A percentile compares a stretch with the other conserved stretches of the same genome.
Conservation (phyloP, 192 early-diverging fungal species). For the Funneliformis geosporum region DNA sequence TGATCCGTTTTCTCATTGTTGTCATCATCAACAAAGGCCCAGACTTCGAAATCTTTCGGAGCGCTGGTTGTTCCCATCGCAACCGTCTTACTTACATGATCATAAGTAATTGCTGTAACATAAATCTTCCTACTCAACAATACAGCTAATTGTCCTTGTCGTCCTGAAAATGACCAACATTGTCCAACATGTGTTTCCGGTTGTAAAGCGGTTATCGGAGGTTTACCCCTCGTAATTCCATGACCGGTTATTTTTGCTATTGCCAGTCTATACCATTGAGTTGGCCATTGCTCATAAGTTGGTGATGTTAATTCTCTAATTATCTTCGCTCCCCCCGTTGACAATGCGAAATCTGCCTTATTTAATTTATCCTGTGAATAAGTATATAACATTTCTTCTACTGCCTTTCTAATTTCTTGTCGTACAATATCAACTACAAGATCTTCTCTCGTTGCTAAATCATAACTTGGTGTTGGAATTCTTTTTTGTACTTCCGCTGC, state of each 20-base stretch:
- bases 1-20: neutral
- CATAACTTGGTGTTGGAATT: constrained; percentile 20
- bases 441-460: neutral
- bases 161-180: constrained; percentile 75
- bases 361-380: constrained; percentile 34
- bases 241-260: constrained; percentile 25
- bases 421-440: constrained; percentile 15
- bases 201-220: constrained; percentile 45
- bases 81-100: constrained; percentile 63
- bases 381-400: constrained; percentile 5
- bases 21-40: constrained; percentile 44
- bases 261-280: neutral
- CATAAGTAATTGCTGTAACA: constrained; percentile 63
- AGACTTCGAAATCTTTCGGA: constrained; percentile 65
- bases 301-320: constrained; percentile 17
- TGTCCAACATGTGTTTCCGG: constrained; percentile 61
- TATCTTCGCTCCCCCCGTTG: constrained; percentile 23
- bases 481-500: constrained; percentile 19
- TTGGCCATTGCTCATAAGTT: constrained; percentile 30
- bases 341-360: constrained; percentile 28
- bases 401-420: constrained; percentile 9
- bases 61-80: constrained; percentile 63
- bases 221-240: constrained; percentile 36
- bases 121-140: constrained; percentile 58
- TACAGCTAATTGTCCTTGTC: constrained; percentile 61